phyloP scores from a whole-genome alignment of 257 asterid species.

The Ophiorrhiza pumila region DNA sequence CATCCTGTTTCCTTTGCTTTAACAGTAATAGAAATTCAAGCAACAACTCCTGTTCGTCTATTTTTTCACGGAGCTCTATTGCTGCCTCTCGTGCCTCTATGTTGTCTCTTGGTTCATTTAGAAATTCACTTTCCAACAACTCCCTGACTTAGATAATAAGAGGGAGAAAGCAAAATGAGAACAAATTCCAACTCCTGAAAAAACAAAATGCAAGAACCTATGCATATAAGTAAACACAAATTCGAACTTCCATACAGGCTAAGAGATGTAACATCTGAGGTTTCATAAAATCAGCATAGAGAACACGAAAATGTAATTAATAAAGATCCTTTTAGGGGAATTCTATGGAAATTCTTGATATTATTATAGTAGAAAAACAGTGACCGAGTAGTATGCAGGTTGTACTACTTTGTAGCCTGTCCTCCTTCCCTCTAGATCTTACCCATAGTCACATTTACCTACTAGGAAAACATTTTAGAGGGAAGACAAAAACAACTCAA shows the following conservation, averaged over 20 bases:
- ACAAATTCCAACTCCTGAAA: constrained; percentile 1
- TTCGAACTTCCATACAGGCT: not conserved
- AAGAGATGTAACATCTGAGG: not conserved
- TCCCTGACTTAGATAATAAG: constrained; percentile 44
- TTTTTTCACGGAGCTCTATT: constrained; percentile 68
- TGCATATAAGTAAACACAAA: not conserved
- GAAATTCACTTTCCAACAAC: constrained; percentile 83
- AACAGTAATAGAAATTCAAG: constrained; percentile 73
- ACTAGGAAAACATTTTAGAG: not conserved
- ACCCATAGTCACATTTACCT: not conserved
- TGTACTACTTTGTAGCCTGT: not conserved
- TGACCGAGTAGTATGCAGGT: not conserved
- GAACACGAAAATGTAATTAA: not conserved
- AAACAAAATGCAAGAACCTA: not conserved
- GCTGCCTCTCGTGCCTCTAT: constrained; percentile 85
- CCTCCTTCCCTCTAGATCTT: constrained; percentile 1
- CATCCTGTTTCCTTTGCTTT: constrained; percentile 79
- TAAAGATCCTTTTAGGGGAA: not conserved
- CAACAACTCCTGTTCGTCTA: constrained; percentile 83
- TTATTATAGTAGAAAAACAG: not conserved
- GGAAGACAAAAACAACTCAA: not conserved
- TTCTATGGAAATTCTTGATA: not conserved
- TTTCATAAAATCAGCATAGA: not conserved
- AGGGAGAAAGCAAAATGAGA: constrained; percentile 17
- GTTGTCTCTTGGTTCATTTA: constrained; percentile 70